These are phyloP conservation scores for Geranomyces michiganensis DNA, from an alignment of 192 early-diverging fungal genomes.

Conservation along the genomic window DNA sequence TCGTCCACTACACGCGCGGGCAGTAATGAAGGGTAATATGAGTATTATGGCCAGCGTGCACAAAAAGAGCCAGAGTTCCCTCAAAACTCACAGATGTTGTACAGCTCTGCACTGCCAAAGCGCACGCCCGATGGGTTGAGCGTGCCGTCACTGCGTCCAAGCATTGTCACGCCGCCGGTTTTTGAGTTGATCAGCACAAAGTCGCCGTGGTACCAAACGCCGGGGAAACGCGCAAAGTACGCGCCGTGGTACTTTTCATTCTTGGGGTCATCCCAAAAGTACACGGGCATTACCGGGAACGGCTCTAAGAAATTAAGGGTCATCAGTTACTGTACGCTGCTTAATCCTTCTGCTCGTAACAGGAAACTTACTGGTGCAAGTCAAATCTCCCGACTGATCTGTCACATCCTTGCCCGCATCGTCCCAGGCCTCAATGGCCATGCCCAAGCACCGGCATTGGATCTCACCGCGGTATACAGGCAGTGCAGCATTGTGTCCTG, in stretches of 20 bases:
- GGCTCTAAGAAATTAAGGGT: constrained; percentile 46
- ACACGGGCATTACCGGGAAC: constrained; percentile 98
- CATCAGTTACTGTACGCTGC: too few relatives aligned
- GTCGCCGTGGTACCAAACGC: constrained; percentile 97
- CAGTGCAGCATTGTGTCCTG: constrained; percentile 83
- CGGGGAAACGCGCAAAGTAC: constrained; percentile 84
- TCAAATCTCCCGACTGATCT: constrained; percentile 83
- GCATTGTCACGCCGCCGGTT: constrained; percentile 93
- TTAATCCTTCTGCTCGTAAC: too few relatives aligned
- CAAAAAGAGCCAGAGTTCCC: too few relatives aligned
- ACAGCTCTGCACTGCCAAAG: constrained; percentile 92
- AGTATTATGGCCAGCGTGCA: too few relatives aligned
- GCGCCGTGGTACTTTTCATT: constrained; percentile 79
- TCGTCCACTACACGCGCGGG: constrained; percentile 58
- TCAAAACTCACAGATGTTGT: constrained; percentile 67
- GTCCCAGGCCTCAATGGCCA: constrained; percentile 93
- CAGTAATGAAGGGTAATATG: too few relatives aligned
- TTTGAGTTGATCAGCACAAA: constrained; percentile 82
- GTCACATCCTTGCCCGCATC: constrained; percentile 62
- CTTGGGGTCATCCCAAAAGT: constrained; percentile 84
- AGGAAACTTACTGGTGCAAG: constrained; percentile 77
- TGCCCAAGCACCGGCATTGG: constrained; percentile 88
- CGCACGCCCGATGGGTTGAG: constrained; percentile 91
- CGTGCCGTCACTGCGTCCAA: constrained; percentile 88
- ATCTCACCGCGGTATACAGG: constrained; percentile 95